Conservation (phyloP, 2,329 filamentous ascomycete species). For the Aspergillus quadricinctus region DNA sequence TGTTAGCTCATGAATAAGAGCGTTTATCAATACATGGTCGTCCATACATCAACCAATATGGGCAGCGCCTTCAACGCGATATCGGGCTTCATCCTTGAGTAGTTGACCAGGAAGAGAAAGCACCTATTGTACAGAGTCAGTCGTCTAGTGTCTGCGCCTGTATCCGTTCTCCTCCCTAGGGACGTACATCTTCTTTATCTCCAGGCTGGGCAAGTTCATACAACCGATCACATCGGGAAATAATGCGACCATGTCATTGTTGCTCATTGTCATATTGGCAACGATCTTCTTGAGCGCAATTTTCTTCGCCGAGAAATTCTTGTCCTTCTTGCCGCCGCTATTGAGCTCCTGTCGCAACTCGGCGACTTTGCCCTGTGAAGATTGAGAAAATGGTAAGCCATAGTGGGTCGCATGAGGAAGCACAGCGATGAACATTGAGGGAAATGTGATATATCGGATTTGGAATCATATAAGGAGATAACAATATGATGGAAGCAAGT, state of each 20-base stretch:
- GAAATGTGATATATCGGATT: background rate
- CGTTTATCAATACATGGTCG: background rate
- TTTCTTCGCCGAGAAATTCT: conserved; percentile 92
- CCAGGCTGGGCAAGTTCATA: conserved; percentile 90
- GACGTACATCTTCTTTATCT: conserved; percentile 97
- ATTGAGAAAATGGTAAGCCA: conserved; percentile 30
- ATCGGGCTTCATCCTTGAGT: conserved; percentile 89
- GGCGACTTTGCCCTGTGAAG: conserved; percentile 90
- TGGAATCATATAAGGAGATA: conserved; percentile 4
- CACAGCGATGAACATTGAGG: conserved; percentile 27
- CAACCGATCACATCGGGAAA: conserved; percentile 94
- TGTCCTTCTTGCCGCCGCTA: conserved; percentile 94
- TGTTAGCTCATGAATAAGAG: conserved; percentile 6
- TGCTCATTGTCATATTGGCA: conserved; percentile 99
- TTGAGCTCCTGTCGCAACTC: conserved; percentile 93
- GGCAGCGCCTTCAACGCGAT: conserved; percentile 90
- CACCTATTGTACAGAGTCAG: conserved; percentile 59
- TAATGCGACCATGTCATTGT: conserved; percentile 97
- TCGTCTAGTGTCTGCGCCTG: background rate
- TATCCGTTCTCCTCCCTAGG: background rate
- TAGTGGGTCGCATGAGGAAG: conserved; percentile 23
- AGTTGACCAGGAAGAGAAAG: conserved; percentile 96
- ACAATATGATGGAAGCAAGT: background rate
- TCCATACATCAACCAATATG: conserved; percentile 69
- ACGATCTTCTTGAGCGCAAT: conserved; percentile 99